Evolutionary conservation across 2,329 filamentous ascomycete genomes (phyloP).

Genomic region (Pyrenophora seminiperda): DNA sequence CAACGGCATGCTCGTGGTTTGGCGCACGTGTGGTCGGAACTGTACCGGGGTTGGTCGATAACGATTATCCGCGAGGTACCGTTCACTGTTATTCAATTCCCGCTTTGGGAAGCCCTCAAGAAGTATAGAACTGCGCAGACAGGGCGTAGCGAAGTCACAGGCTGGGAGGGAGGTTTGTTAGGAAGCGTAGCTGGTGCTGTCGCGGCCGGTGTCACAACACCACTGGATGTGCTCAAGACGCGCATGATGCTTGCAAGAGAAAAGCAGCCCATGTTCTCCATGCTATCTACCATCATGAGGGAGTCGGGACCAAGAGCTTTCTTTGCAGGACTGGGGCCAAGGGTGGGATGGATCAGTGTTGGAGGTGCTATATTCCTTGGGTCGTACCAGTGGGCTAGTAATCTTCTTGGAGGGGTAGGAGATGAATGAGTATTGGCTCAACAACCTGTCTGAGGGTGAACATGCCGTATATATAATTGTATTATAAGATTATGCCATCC

Average conservation of each 20-base stretch:
- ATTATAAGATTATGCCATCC: no score
- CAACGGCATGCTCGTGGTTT: conserved; percentile 50
- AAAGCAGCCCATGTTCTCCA: conserved; percentile 61
- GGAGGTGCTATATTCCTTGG: conserved; percentile 94
- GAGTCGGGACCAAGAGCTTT: conserved; percentile 71
- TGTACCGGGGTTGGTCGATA: conserved; percentile 91
- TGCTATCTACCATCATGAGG: conserved; percentile 68
- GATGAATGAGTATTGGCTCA: conserved; percentile 12
- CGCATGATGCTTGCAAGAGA: conserved; percentile 87
- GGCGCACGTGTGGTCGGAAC: conserved; percentile 72
- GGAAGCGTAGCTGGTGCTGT: conserved; percentile 83
- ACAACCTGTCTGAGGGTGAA: no score
- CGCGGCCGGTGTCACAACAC: conserved; percentile 87
- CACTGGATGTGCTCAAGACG: conserved; percentile 95
- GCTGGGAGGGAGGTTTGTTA: conserved; percentile 80
- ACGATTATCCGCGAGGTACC: conserved; percentile 96
- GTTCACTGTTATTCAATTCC: conserved; percentile 97
- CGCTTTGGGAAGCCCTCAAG: conserved; percentile 94
- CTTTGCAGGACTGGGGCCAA: conserved; percentile 77
- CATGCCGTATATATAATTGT: no score
- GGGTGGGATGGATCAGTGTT: conserved; percentile 92
- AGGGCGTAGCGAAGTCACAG: conserved; percentile 62
- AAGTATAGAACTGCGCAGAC: conserved; percentile 61
- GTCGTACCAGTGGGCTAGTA: conserved; percentile 87
- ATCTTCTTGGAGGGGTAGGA: conserved; percentile 63